A percentile compares a stretch with the other conserved stretches of the same genome.
These are phyloP conservation scores for Cladosporium velox DNA, from an alignment of 2,329 filamentous ascomycete genomes.

Conservation along the genomic window DNA sequence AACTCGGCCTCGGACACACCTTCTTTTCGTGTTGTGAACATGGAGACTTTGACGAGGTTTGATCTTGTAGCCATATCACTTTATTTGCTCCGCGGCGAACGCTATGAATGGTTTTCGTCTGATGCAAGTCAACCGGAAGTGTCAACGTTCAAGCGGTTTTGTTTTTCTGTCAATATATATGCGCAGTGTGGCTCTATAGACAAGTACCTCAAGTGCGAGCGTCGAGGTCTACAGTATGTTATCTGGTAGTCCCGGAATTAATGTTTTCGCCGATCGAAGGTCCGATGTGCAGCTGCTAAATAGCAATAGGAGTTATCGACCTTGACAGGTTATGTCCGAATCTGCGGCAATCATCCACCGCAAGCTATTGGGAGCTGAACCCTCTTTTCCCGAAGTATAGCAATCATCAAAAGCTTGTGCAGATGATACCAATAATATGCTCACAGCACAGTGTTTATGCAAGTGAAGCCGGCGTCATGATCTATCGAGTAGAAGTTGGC, in stretches of 20 bases:
- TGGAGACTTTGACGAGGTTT: constrained; percentile 2
- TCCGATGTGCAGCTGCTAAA: background rate
- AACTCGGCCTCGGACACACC: constrained; percentile 25
- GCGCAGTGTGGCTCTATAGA: background rate
- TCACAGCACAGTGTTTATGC: background rate
- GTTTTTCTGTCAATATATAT: background rate
- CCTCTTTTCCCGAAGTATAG: background rate
- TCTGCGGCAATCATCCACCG: background rate
- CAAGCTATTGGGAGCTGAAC: background rate
- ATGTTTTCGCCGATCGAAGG: background rate
- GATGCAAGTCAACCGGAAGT: background rate
- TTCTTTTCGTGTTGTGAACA: background rate
- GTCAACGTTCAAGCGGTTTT: background rate
- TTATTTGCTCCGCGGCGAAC: background rate
- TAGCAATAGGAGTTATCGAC: background rate
- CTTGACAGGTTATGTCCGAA: background rate
- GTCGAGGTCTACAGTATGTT: background rate
- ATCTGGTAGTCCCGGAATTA: background rate
- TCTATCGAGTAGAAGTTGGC: background rate
- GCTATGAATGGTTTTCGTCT: background rate
- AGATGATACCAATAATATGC: background rate
- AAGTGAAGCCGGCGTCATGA: background rate
- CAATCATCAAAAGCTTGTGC: background rate
- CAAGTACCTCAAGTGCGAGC: background rate
- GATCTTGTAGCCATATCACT: background rate